phyloP scores from a whole-genome alignment of 176 grass and related monocot genomes.

The Triticum dicoccoides region DNA sequence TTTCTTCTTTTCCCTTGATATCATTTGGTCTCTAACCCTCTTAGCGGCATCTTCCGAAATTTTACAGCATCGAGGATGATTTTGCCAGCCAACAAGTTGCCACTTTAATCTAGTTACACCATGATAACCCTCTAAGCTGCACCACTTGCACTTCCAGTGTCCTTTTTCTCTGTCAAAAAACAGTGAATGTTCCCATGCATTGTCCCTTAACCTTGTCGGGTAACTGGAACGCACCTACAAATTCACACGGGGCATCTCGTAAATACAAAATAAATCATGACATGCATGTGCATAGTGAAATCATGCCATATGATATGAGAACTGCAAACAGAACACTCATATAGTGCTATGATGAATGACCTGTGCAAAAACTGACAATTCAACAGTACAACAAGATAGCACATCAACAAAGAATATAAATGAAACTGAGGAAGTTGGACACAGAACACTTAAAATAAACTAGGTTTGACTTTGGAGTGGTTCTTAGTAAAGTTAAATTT shows the following conservation, averaged over 20 bases:
- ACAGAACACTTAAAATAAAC: conserved; percentile 9
- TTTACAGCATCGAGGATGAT: conserved; percentile 16
- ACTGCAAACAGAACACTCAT: conserved; percentile 10
- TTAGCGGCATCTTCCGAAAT: conserved; percentile 33
- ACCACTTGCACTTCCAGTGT: conserved; percentile 52
- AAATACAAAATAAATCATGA: conserved; percentile 20
- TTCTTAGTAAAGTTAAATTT: conserved; percentile 13
- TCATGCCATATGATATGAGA: neutral
- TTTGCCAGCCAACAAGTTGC: conserved; percentile 45
- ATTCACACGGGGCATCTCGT: neutral
- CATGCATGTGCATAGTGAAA: neutral
- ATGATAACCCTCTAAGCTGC: conserved; percentile 40
- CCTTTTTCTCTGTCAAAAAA: conserved; percentile 39
- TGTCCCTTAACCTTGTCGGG: conserved; percentile 12
- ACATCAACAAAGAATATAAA: neutral
- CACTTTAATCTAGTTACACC: conserved; percentile 44
- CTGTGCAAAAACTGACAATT: neutral
- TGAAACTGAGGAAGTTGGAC: neutral
- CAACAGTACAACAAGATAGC: neutral
- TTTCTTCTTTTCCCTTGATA: conserved; percentile 35
- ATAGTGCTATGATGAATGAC: neutral
- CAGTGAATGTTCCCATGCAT: conserved; percentile 46
- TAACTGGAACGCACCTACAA: conserved; percentile 22
- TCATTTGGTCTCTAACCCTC: conserved; percentile 30
- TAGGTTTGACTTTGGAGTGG: neutral